A percentile compares a stretch with the other conserved stretches of the same genome.
These are phyloP conservation scores for Alternaria sp. DNA, from an alignment of 2,329 filamentous ascomycete genomes.

Conservation along the genomic window DNA sequence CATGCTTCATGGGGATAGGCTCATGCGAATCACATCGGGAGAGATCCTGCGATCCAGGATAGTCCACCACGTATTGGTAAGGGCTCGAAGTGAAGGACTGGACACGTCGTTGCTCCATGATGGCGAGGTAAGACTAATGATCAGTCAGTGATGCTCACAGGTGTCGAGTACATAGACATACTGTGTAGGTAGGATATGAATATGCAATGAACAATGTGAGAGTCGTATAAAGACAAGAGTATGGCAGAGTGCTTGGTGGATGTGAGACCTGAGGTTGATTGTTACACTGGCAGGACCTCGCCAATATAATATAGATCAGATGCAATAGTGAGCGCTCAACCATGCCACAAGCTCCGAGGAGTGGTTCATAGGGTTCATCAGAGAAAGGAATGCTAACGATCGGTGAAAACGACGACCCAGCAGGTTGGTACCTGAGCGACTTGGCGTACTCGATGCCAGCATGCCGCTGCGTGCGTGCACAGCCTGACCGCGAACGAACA, in stretches of 20 bases:
- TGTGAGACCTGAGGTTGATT: neutral
- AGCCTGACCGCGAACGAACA: constrained; percentile 20
- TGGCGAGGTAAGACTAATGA: constrained; percentile 1
- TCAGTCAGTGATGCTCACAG: neutral
- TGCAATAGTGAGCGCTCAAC: constrained; percentile 4
- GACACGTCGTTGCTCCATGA: constrained; percentile 16
- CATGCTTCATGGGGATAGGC: neutral
- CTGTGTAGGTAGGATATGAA: neutral
- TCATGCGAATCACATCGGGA: neutral
- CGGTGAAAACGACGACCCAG: constrained; percentile 19
- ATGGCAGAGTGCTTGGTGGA: neutral
- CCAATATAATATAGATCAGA: constrained; percentile 15
- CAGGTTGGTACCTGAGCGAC: constrained; percentile 24
- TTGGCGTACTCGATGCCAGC: constrained; percentile 11
- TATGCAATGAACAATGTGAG: neutral
- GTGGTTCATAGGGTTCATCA: neutral
- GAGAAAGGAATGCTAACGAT: constrained; percentile 19
- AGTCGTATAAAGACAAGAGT: neutral
- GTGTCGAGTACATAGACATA: neutral
- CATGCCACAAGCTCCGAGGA: constrained; percentile 7
- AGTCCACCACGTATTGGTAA: constrained; percentile 12
- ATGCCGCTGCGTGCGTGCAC: constrained; percentile 16
- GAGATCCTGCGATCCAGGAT: constrained; percentile 1
- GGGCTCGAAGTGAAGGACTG: constrained; percentile 15
- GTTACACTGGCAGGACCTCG: neutral